phyloP scores from a whole-genome alignment of 2,329 filamentous ascomycete species.

The Erysiphe pulchra region DNA sequence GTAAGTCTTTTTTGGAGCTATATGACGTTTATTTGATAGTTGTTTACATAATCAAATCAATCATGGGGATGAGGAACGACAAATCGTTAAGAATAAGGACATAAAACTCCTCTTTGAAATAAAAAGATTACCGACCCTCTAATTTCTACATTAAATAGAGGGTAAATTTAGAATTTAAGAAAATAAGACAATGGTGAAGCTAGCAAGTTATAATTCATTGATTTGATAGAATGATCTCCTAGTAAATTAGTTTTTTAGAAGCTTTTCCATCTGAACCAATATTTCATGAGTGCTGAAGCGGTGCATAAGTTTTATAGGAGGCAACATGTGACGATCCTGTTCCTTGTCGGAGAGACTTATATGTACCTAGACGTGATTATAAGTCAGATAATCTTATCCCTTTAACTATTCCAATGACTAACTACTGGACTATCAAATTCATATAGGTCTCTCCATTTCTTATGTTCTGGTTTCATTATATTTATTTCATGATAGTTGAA shows the following conservation, averaged over 20 bases:
- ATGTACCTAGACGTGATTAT: conserved; percentile 19
- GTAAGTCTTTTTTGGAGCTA: no score
- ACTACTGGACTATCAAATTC: conserved; percentile 68
- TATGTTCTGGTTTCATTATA: conserved; percentile 34
- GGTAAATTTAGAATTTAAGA: no score
- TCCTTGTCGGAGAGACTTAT: conserved; percentile 29
- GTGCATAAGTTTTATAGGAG: conserved; percentile 43
- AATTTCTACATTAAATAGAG: no score
- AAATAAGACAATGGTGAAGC: no score
- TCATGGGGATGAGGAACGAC: no score
- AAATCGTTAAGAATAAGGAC: no score
- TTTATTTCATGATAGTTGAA: conserved; percentile 47
- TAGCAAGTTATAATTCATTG: no score
- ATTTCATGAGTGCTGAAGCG: conserved; percentile 44
- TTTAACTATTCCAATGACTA: background rate
- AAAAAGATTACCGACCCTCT: no score
- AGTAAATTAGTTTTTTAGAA: conserved; percentile 1
- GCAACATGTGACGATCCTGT: conserved; percentile 21
- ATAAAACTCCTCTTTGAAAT: no score
- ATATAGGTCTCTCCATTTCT: conserved; percentile 46
- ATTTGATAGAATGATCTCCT: no score
- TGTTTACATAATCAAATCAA: no score
- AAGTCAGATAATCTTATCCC: background rate
- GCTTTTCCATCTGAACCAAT: conserved; percentile 37
- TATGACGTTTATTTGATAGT: no score